Evolutionary conservation across 192 early-diverging fungal genomes (phyloP).

Genomic region (Umbelopsis sp.): DNA sequence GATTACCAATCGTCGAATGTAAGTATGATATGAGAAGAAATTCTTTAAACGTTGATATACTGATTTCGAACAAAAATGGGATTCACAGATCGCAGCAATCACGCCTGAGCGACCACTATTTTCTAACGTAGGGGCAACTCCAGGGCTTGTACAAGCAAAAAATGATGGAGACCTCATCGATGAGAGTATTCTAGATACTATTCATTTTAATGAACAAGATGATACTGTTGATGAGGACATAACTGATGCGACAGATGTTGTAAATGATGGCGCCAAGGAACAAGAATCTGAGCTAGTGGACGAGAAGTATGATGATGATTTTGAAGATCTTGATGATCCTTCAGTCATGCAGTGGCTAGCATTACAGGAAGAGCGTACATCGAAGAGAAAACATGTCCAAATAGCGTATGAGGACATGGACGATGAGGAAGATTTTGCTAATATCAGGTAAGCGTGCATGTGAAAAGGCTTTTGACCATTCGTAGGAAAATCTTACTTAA

Average conservation of each 20-base stretch:
- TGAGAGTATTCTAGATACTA: neutral
- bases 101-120: neutral
- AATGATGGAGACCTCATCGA: neutral
- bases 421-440: neutral
- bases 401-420: neutral
- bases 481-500: too few species aligned
- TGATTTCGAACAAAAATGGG: neutral
- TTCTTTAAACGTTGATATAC: neutral
- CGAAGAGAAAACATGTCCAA: neutral
- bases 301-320: neutral
- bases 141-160: neutral
- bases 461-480: too few species aligned
- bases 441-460: neutral
- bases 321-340: conserved; percentile 16
- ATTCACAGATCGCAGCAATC: neutral
- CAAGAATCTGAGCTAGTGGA: neutral
- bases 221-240: neutral
- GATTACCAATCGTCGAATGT: neutral
- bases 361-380: neutral
- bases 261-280: neutral
- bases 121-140: neutral
- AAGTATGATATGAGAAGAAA: neutral
- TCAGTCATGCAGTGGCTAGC: conserved; percentile 21
- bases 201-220: neutral
- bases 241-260: neutral